These are phyloP conservation scores for Lyophyllum semitale DNA, from an alignment of 768 basidiomycete species.

Conservation along the genomic window DNA sequence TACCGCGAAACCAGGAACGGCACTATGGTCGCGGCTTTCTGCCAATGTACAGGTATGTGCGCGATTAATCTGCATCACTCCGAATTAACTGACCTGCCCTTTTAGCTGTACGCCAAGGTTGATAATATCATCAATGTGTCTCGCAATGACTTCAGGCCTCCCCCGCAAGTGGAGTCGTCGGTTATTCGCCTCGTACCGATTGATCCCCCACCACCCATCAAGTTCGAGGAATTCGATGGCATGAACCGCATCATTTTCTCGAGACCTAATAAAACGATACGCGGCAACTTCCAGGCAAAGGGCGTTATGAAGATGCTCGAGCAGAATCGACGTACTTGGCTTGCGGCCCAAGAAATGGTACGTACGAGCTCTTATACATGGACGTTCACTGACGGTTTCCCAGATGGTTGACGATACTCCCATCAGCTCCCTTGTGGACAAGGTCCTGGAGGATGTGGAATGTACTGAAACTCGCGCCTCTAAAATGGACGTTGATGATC, in stretches of 20 bases:
- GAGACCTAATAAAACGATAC: conserved; percentile 85
- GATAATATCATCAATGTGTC: conserved; percentile 96
- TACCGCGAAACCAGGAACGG: conserved; percentile 79
- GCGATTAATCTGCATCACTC: background rate
- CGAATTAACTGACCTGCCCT: background rate
- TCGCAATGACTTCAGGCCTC: conserved; percentile 96
- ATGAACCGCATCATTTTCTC: conserved; percentile 89
- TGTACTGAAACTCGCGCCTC: conserved; percentile 80
- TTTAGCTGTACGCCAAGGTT: conserved; percentile 85
- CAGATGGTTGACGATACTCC: conserved; percentile 66
- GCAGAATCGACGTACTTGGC: conserved; percentile 92
- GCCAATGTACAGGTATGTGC: conserved; percentile 82
- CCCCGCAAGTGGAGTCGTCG: conserved; percentile 91
- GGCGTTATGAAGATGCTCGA: conserved; percentile 95
- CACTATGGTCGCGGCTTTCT: conserved; percentile 90
- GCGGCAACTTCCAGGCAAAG: conserved; percentile 90
- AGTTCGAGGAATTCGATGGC: conserved; percentile 98
- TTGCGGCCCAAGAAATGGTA: conserved; percentile 74
- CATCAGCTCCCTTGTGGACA: conserved; percentile 72
- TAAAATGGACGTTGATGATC: conserved; percentile 92
- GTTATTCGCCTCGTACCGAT: conserved; percentile 90
- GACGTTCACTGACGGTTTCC: background rate
- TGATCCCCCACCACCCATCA: conserved; percentile 93
- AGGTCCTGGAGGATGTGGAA: conserved; percentile 69
- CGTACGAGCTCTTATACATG: background rate